Percentiles rank a stretch among this genome's conserved stretches.
phyloP scores from a whole-genome alignment of 805 yeast species.

The Lachancea waltii region DNA sequence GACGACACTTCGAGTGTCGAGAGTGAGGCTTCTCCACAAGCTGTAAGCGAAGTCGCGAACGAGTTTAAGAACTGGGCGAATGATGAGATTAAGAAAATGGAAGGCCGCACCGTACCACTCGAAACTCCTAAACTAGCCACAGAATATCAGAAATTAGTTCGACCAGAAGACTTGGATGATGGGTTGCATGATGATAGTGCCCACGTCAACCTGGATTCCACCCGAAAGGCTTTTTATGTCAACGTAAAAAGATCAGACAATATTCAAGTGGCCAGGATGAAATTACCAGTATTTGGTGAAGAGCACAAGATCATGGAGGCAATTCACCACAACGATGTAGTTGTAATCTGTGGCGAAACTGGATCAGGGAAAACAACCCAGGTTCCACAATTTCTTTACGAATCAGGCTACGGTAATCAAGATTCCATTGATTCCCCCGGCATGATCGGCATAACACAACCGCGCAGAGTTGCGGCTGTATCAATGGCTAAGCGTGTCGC shows the following conservation, averaged over 20 bases:
- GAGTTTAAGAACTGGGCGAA: conserved; percentile 89
- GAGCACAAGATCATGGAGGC: conserved; percentile 96
- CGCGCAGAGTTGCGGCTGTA: conserved; percentile 90
- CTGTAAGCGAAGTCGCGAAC: conserved; percentile 41
- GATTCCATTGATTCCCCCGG: conserved; percentile 66
- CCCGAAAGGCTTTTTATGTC: conserved; percentile 60
- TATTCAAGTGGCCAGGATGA: conserved; percentile 60
- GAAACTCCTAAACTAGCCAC: conserved; percentile 45
- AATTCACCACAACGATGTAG: conserved; percentile 82
- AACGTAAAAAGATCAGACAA: conserved; percentile 57
- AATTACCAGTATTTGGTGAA: conserved; percentile 82
- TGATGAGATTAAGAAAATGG: conserved; percentile 54
- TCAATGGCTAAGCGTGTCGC: conserved; percentile 83
- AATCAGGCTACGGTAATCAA: conserved; percentile 75
- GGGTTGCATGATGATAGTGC: conserved; percentile 60
- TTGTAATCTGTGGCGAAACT: conserved; percentile 93
- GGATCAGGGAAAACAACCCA: conserved; percentile 99
- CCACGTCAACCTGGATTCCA: conserved; percentile 45
- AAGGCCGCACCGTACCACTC: conserved; percentile 51
- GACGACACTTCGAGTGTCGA: no score
- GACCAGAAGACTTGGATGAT: conserved; percentile 67
- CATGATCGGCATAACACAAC: conserved; percentile 94
- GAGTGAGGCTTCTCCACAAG: no score
- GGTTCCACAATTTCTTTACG: conserved; percentile 91
- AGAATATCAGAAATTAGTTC: conserved; percentile 48